Evolutionary conservation across 2,329 filamentous ascomycete species (phyloP).

Genomic region (Calycina marina): DNA sequence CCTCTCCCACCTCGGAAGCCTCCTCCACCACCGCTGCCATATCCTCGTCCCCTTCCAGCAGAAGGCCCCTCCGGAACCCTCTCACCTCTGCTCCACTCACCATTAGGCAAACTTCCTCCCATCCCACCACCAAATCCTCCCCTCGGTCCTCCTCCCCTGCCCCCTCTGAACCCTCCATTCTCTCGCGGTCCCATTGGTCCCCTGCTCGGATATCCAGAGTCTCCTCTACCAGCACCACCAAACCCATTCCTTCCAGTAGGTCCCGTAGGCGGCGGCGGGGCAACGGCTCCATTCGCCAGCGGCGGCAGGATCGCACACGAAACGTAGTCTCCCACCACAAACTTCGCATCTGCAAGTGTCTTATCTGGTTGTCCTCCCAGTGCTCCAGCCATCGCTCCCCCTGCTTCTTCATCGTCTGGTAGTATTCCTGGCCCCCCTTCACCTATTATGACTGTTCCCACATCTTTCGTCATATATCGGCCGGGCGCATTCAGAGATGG

Average conservation of each 20-base stretch:
- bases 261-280: slow-evolving; percentile 38
- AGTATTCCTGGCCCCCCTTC: slow-evolving; percentile 31
- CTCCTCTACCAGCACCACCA: slow-evolving; percentile 20
- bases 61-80: slow-evolving; percentile 37
- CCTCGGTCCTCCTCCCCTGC: slow-evolving; percentile 24
- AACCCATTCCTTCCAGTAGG: slow-evolving; percentile 28
- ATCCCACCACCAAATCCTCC: slow-evolving; percentile 27
- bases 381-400: slow-evolving; percentile 20
- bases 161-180: slow-evolving; percentile 23
- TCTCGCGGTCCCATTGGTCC: slow-evolving; percentile 24
- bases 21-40: slow-evolving; percentile 31
- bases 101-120: slow-evolving; percentile 25
- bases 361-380: slow-evolving; percentile 50
- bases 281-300: slow-evolving; percentile 57
- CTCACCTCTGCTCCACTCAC: slow-evolving; percentile 56
- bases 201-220: slow-evolving; percentile 25
- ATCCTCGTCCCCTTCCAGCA: slow-evolving; percentile 28
- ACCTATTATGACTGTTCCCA: slow-evolving; percentile 73
- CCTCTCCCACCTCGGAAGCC: slow-evolving; percentile 30
- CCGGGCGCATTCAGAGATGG: slow-evolving; percentile 29
- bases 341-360: slow-evolving; percentile 61
- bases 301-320: slow-evolving; percentile 71
- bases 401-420: slow-evolving; percentile 24
- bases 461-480: slow-evolving; percentile 62
- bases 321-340: slow-evolving; percentile 82